Base-by-base conservation (phyloP, 306 rosid genomes). In the Dalbergia oliveri region DNA sequence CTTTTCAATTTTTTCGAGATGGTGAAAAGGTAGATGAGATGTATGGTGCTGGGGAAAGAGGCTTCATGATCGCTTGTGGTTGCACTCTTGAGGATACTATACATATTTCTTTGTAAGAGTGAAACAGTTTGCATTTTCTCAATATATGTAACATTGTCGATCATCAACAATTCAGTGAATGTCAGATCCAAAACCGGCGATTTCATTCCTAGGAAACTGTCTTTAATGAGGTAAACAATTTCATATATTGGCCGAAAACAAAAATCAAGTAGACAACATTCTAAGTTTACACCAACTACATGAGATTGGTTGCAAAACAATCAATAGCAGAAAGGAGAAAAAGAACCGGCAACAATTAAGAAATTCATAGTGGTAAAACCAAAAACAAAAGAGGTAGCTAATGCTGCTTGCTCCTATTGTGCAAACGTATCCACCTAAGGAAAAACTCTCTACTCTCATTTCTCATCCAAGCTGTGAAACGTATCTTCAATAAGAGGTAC, bases 11-110 rank as follows among this genome's bases (percentile, higher is more conserved):
- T 65, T 91, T 82, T 23, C 79, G 97, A 23, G 90, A 88, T 71
- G 98, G 95, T 62, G 97, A 94, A 68, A 89, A 59, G 84, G 97
- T 91, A 0, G 98, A 91, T 76, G 98, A 92, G 66, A 86, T 86
- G 89, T 79, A 70, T 66, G 89, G 89, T 1, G 34, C 83, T 11
- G 87, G 87, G 4, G 87, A 86, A 72, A 86, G 74, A 75, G 87
- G 72, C 76, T 86, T 70, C 87, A 54, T 43, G 89, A 86, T 83
- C 89, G 87, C 41, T 69, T 86, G 4, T 86, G 89, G 87, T 60
- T 86, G 78, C 89, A 86, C 75, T 83, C 87, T 18, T 83, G 54
- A 69, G 9, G n/a, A 41, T 4, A 21, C 23, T 35, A 14, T 13
- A 16, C 9, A 13, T 14, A 3, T 51, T 16, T 51, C 51, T 4